These are phyloP conservation scores for Chalara sp. DNA, from an alignment of 2,329 filamentous ascomycete genomes.

Conservation along the genomic window DNA sequence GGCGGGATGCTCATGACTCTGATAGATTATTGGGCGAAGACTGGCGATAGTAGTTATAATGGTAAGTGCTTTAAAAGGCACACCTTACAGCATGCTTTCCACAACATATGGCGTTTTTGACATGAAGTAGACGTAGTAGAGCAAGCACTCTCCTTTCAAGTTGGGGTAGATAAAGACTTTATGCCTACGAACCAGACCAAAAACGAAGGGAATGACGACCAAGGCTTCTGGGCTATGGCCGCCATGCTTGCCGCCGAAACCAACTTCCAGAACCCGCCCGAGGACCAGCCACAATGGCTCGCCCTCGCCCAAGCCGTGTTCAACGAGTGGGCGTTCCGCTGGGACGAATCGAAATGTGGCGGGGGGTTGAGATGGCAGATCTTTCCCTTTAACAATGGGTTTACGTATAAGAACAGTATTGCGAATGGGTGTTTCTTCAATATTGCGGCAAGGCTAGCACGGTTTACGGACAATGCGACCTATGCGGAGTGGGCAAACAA, in stretches of 20 bases:
- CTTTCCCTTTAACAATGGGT: constrained; percentile 73
- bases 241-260: constrained; percentile 65
- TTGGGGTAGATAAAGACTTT: constrained; percentile 64
- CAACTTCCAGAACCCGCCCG: constrained; percentile 49
- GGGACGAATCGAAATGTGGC: constrained; percentile 61
- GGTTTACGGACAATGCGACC: constrained; percentile 69
- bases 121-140: constrained; percentile 34
- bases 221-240: constrained; percentile 65
- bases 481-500: constrained; percentile 72
- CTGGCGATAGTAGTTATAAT: constrained; percentile 66
- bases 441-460: constrained; percentile 57
- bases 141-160: constrained; percentile 66
- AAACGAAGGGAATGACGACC: constrained; percentile 60
- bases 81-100: neutral
- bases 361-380: constrained; percentile 82
- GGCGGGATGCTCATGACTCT: constrained; percentile 66
- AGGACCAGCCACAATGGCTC: constrained; percentile 55
- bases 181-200: constrained; percentile 68
- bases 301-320: constrained; percentile 67
- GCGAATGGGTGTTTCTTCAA: constrained; percentile 57
- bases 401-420: constrained; percentile 65
- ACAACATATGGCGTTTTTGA: neutral
- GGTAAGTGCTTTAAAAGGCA: neutral
- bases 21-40: constrained; percentile 81
- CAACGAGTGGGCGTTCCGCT: constrained; percentile 64